A percentile compares a stretch with the other conserved stretches of the same genome.
Evolutionary conservation across 2,329 filamentous ascomycete genomes (phyloP).

Genomic region (Talaromyces verruculosus): DNA sequence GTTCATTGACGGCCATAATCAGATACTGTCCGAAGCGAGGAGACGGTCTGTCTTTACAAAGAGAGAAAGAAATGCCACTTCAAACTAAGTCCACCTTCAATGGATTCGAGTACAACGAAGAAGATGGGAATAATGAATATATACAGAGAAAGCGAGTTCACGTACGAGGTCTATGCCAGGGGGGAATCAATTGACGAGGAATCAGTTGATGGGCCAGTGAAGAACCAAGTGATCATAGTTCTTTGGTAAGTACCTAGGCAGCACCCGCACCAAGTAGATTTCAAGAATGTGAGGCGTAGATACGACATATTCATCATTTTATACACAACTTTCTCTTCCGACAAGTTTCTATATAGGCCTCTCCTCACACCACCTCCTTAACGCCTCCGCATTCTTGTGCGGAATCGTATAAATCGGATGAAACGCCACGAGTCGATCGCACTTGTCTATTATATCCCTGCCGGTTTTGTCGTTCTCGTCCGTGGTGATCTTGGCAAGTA

Average conservation of each 20-base stretch:
- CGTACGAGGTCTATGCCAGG: background rate
- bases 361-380: slow-evolving; percentile 63
- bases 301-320: background rate
- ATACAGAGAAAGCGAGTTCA: background rate
- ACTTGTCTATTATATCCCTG: slow-evolving; percentile 14
- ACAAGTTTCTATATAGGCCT: slow-evolving; percentile 1
- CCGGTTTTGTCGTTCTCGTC: slow-evolving; percentile 65
- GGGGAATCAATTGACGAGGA: background rate
- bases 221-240: background rate
- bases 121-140: background rate
- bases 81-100: background rate
- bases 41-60: background rate
- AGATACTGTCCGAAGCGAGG: background rate
- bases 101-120: background rate
- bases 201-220: background rate
- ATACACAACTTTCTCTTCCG: background rate
- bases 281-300: background rate
- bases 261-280: background rate
- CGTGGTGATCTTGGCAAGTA: slow-evolving; percentile 48
- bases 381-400: slow-evolving; percentile 63
- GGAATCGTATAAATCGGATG: slow-evolving; percentile 88
- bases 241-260: background rate
- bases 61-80: background rate
- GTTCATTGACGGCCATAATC: background rate
- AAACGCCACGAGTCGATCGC: slow-evolving; percentile 67